Conservation (phyloP, 169 alveolate genomes). For the Eimeria brunetti region DNA sequence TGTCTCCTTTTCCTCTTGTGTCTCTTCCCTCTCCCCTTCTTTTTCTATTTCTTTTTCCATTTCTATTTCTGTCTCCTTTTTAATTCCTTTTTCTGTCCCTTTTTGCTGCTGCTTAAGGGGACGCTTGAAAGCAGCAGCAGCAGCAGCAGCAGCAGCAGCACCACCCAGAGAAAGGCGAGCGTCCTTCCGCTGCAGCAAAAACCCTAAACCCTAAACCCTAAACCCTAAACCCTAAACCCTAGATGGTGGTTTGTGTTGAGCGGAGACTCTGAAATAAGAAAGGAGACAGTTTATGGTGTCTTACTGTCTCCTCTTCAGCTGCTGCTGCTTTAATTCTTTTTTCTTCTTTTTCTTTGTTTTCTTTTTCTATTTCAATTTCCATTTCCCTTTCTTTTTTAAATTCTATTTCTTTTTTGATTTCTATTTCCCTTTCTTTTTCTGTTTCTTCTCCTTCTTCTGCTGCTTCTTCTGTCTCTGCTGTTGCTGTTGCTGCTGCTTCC, state of each 20-base stretch:
- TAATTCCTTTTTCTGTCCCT: not conserved
- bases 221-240: too few relatives aligned
- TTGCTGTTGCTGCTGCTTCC: not conserved
- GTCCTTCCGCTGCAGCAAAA: not conserved
- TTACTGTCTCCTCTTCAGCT: not conserved
- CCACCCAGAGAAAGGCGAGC: not conserved
- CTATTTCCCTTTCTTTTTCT: not conserved
- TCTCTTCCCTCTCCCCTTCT: not conserved
- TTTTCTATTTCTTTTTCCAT: not conserved
- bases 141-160: slow-evolving; percentile 10
- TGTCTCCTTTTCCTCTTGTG: not conserved
- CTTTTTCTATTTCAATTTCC: not conserved
- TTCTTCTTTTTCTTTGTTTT: not conserved
- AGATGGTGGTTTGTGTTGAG: too few relatives aligned
- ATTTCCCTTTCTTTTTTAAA: not conserved
- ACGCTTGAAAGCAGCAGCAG: slow-evolving; percentile 7
- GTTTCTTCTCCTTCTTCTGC: not conserved
- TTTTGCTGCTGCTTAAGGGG: not conserved
- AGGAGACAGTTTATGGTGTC: not conserved
- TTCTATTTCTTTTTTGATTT: not conserved
- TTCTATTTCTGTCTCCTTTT: not conserved
- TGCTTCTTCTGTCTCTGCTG: not conserved
- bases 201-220: slow-evolving; percentile 3
- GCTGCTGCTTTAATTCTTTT: not conserved
- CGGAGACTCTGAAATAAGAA: not conserved